Evolutionary conservation across 352 stramenopile genomes (phyloP).

Genomic region (Pythium aquatile): DNA sequence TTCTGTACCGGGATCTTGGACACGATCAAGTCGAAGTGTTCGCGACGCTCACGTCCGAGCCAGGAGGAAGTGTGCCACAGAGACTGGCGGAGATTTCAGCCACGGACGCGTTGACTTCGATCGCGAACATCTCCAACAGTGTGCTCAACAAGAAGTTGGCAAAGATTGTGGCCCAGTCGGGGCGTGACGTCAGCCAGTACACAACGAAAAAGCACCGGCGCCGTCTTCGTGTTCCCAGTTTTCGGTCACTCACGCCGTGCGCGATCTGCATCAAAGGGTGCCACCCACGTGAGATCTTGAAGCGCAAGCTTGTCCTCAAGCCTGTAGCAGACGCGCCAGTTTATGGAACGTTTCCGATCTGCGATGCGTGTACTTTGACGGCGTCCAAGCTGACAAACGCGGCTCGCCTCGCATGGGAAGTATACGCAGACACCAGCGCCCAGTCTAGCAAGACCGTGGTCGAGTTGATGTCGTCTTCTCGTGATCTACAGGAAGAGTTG

Average conservation of each 20-base stretch:
- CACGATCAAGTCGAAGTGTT: slow-evolving; percentile 39
- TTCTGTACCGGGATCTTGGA: slow-evolving; percentile 40
- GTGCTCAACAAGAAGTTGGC: slow-evolving; percentile 18
- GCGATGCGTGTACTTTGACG: slow-evolving; percentile 1
- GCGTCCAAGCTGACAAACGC: neutral
- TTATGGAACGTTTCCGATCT: neutral
- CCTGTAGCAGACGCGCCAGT: neutral
- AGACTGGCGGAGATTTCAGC: slow-evolving; percentile 9
- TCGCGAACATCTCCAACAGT: slow-evolving; percentile 6
- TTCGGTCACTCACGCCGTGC: slow-evolving; percentile 3
- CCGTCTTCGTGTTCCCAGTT: slow-evolving; percentile 3
- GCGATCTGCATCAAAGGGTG: neutral
- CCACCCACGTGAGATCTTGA: neutral
- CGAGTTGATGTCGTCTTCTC: neutral
- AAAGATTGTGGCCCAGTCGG: neutral
- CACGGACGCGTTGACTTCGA: slow-evolving; percentile 4
- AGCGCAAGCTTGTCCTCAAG: slow-evolving; percentile 4
- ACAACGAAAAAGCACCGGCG: neutral
- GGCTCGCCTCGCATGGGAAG: neutral
- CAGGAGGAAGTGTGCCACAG: slow-evolving; percentile 9
- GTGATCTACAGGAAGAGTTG: neutral
- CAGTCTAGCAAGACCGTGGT: neutral
- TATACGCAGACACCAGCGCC: neutral
- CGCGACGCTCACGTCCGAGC: slow-evolving; percentile 14
- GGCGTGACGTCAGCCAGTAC: neutral